These are phyloP conservation scores for Pestalotiopsis sp. DNA, from an alignment of 2,329 filamentous ascomycete species.

Conservation along the genomic window DNA sequence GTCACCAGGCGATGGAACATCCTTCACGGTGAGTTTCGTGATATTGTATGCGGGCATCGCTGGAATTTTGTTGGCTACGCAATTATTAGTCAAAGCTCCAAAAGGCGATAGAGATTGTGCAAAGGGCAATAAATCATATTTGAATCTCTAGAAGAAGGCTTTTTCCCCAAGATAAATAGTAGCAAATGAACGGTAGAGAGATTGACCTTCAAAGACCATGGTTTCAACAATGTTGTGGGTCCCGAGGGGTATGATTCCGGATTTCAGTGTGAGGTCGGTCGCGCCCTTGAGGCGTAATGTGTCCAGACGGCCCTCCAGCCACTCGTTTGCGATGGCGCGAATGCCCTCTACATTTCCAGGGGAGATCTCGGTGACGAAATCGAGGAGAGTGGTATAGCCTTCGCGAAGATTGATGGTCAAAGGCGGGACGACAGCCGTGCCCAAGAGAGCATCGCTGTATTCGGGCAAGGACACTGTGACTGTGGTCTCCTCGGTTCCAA, in stretches of 20 bases:
- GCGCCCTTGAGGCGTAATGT: slow-evolving; percentile 72
- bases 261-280: slow-evolving; percentile 71
- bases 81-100: slow-evolving; percentile 34
- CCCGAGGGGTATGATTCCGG: slow-evolving; percentile 78
- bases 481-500: slow-evolving; percentile 71
- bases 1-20: slow-evolving; percentile 56
- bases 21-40: slow-evolving; percentile 75
- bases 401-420: slow-evolving; percentile 77
- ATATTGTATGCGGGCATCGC: slow-evolving; percentile 80
- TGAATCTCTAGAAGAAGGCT: slow-evolving; percentile 36
- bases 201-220: slow-evolving; percentile 81
- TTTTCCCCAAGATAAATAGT: slow-evolving; percentile 64
- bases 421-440: slow-evolving; percentile 73
- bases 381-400: slow-evolving; percentile 73
- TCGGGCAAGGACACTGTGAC: slow-evolving; percentile 81
- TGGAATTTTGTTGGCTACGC: slow-evolving; percentile 69
- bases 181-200: slow-evolving; percentile 64
- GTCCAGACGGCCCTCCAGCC: slow-evolving; percentile 76
- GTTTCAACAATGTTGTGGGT: slow-evolving; percentile 74
- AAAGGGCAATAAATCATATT: slow-evolving; percentile 15
- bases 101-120: slow-evolving; percentile 1
- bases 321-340: slow-evolving; percentile 81
- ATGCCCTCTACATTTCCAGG: slow-evolving; percentile 78
- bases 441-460: slow-evolving; percentile 75
- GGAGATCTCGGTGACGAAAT: slow-evolving; percentile 74